Evolutionary conservation across 805 yeast genomes (phyloP).

Genomic region (Candida sonorensis): DNA sequence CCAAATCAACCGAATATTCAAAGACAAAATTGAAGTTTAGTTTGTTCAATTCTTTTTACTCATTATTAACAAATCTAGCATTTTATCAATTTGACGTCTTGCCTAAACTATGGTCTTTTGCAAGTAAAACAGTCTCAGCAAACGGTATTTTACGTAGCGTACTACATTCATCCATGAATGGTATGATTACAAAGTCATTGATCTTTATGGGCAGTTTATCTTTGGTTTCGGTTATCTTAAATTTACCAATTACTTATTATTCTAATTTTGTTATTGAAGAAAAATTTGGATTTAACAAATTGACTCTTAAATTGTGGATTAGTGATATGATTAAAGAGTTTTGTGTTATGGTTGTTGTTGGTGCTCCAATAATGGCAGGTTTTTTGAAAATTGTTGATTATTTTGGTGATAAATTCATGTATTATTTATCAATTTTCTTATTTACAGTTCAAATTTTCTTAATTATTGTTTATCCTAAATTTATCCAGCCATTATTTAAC

Average conservation of each 20-base stretch:
- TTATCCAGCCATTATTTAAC: constrained; percentile 90
- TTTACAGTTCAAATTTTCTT: constrained; percentile 65
- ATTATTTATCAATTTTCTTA: constrained; percentile 69
- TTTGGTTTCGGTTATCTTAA: constrained; percentile 41
- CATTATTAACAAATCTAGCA: constrained; percentile 49
- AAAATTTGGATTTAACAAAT: constrained; percentile 87
- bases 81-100: constrained; percentile 55
- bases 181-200: constrained; percentile 67
- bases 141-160: constrained; percentile 21
- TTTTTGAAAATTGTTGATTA: constrained; percentile 75
- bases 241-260: constrained; percentile 69
- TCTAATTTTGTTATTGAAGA: constrained; percentile 86
- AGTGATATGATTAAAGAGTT: constrained; percentile 62
- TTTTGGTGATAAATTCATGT: constrained; percentile 75
- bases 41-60: constrained; percentile 44
- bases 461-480: constrained; percentile 72
- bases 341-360: constrained; percentile 47
- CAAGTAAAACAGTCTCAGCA: constrained; percentile 29
- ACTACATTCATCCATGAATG: constrained; percentile 30
- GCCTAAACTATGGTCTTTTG: constrained; percentile 54
- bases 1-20: constrained; percentile 72
- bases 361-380: constrained; percentile 66
- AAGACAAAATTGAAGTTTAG: constrained; percentile 71
- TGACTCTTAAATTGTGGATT: constrained; percentile 65
- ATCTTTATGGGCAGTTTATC: constrained; percentile 51